Percentiles rank a stretch among this genome's conserved stretches.
phyloP scores from a whole-genome alignment of 2,329 filamentous ascomycete genomes.

The Colletotrichum melonis region DNA sequence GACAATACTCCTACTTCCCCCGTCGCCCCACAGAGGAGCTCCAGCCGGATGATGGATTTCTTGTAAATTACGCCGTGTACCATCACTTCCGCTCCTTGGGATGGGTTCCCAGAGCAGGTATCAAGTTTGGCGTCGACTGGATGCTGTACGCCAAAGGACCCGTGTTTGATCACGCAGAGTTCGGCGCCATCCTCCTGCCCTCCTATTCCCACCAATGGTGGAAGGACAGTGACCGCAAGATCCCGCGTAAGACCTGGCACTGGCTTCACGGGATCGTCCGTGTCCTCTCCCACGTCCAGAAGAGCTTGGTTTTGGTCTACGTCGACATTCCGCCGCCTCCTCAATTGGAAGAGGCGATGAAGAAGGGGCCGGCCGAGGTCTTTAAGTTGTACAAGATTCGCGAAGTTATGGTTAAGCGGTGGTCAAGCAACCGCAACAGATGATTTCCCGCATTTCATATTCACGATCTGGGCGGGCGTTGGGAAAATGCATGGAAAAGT shows the following conservation, averaged over 20 bases:
- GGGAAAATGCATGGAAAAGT: not conserved
- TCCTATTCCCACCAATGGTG: constrained; percentile 83
- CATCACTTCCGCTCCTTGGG: constrained; percentile 96
- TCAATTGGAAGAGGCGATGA: constrained; percentile 54
- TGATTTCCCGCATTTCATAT: constrained; percentile 32
- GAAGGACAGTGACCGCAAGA: constrained; percentile 65
- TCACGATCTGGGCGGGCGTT: not conserved
- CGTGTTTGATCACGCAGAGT: constrained; percentile 95
- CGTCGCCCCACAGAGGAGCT: constrained; percentile 60
- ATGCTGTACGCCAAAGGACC: constrained; percentile 94
- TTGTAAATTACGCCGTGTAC: constrained; percentile 89
- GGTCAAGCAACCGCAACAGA: constrained; percentile 83
- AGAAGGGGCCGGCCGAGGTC: constrained; percentile 66
- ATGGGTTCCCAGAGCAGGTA: constrained; percentile 91
- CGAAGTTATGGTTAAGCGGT: constrained; percentile 84
- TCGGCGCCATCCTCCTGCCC: constrained; percentile 86
- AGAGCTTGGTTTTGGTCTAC: constrained; percentile 89
- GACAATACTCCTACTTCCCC: constrained; percentile 77
- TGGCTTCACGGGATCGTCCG: constrained; percentile 92
- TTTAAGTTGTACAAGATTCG: constrained; percentile 79
- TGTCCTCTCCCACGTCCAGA: constrained; percentile 89
- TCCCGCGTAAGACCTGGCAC: constrained; percentile 72
- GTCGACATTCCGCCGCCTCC: constrained; percentile 86
- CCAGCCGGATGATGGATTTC: constrained; percentile 83
- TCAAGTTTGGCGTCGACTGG: constrained; percentile 96